Percentiles rank a stretch among this genome's conserved stretches.
Evolutionary conservation across 306 rosid genomes (phyloP).

Genomic region (Glycine tomentella): DNA sequence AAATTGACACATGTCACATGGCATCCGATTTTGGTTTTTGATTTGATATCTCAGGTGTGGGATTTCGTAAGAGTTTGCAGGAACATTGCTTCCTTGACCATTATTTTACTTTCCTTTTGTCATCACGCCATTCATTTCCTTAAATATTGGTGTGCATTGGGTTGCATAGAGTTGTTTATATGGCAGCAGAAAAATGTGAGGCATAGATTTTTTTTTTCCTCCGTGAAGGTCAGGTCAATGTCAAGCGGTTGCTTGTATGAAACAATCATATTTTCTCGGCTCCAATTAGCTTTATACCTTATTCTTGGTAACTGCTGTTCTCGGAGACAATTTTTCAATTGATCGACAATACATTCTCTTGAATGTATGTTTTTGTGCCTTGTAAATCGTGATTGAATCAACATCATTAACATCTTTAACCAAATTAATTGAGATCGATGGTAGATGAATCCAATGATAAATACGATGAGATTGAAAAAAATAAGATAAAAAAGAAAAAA

Average conservation of each 20-base stretch:
- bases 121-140: conserved; percentile 38
- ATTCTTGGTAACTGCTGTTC: not conserved
- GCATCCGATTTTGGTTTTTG: conserved; percentile 22
- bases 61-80: conserved; percentile 2
- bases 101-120: conserved; percentile 27
- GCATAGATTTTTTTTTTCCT: not conserved
- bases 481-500: too few relatives aligned
- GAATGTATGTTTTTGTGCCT: not conserved
- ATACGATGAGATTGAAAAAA: too few relatives aligned
- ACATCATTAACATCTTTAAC: too few relatives aligned
- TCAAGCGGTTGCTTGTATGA: conserved; percentile 35
- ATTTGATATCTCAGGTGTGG: conserved; percentile 6
- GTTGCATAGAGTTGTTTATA: conserved; percentile 40
- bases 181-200: conserved; percentile 29
- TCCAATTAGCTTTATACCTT: not conserved
- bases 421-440: too few relatives aligned
- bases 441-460: too few relatives aligned
- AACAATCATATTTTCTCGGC: not conserved
- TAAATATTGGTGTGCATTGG: conserved; percentile 44
- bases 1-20: conserved; percentile 23
- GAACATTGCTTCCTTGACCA: conserved; percentile 5
- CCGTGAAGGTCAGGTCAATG: not conserved
- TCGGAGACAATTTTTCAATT: not conserved
- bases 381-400: not conserved
- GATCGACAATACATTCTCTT: not conserved